A percentile compares a stretch with the other conserved stretches of the same genome.
These are phyloP conservation scores for Alternaria sp. DNA, from an alignment of 2,329 filamentous ascomycete species.

Conservation along the genomic window DNA sequence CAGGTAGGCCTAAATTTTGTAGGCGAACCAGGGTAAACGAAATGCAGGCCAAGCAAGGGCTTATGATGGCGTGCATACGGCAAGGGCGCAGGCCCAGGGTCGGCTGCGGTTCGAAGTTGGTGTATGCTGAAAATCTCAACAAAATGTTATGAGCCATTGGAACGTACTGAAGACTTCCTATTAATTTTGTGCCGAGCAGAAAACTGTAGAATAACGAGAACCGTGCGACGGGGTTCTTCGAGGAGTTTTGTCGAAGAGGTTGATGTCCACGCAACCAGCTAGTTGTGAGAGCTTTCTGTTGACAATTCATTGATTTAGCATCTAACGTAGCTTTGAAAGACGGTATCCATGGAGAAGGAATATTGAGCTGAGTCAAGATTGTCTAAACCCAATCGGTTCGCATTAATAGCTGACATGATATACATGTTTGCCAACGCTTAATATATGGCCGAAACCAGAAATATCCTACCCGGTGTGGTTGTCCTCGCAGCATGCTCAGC, in stretches of 20 bases:
- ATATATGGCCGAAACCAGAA: background rate
- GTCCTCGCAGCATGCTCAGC: background rate
- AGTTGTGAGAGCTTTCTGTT: background rate
- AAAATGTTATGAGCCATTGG: background rate
- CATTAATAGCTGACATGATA: background rate
- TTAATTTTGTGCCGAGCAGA: background rate
- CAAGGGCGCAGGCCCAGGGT: conserved; percentile 1
- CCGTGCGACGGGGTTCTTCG: background rate
- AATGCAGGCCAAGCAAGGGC: conserved; percentile 2
- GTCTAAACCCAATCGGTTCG: background rate
- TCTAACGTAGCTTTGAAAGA: background rate
- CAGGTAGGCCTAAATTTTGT: background rate
- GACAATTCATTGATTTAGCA: background rate
- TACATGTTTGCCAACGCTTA: background rate
- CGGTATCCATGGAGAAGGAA: background rate
- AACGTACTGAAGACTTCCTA: background rate
- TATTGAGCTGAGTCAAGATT: background rate
- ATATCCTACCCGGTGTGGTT: background rate
- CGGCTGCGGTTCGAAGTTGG: background rate
- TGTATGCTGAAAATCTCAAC: background rate
- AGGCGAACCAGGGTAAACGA: conserved; percentile 1
- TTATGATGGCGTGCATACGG: conserved; percentile 5
- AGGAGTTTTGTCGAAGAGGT: background rate
- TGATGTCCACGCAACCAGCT: background rate
- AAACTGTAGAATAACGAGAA: background rate